Evolutionary conservation across 352 stramenopile genomes (phyloP), one percentile per base, ranked within the genome.

Genomic region (Pythium coloratum): DNA sequence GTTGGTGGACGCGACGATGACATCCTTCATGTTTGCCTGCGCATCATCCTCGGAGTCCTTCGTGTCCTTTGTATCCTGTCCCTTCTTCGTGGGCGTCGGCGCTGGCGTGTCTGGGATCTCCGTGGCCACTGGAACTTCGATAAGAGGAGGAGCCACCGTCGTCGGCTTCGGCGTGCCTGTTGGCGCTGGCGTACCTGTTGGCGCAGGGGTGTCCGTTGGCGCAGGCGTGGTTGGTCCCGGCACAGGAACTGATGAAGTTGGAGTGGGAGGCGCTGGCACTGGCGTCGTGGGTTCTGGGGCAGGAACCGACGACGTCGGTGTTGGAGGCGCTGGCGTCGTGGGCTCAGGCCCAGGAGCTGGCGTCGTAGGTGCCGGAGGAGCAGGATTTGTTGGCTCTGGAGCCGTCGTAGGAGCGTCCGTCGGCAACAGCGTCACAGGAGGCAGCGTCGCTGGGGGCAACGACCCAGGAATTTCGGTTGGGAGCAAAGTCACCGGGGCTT

Each of bases 1-100:
- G 16, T 50, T 50, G 2, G 55, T 50, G 62, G 59, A 64, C 30
- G 56, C 53, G 6, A 60, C 47, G 33, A 69, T 69, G n/a, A 69
- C 56, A 53, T 69, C 62, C 55, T 58, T 50, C 55, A 51, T 36
- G 55, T 69, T 63, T 7, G 40, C 55, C 34, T 59, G 36, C 16
- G 50, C 26, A 33, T 62, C 57, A 14, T 46, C 53, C 13, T 49
- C 50, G 7, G 34, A n/a, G 5, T 65, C 59, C 4, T 20, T n/a
- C 7, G 30, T 38, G 24, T 59, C 51, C 34, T 54, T 42, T 1
- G n/a, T 36, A 5, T 59, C 26, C 7, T 58, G 30, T 8, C 14
- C n/a, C 30, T 42, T 59, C 49, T 44, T 42, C 16, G 53, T 50
- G 2, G n/a, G 20, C 0, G n/a, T 53, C 12, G 62, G 30, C 28